Conservation (phyloP, 2,329 filamentous ascomycete species). For the Botrytis aclada region DNA sequence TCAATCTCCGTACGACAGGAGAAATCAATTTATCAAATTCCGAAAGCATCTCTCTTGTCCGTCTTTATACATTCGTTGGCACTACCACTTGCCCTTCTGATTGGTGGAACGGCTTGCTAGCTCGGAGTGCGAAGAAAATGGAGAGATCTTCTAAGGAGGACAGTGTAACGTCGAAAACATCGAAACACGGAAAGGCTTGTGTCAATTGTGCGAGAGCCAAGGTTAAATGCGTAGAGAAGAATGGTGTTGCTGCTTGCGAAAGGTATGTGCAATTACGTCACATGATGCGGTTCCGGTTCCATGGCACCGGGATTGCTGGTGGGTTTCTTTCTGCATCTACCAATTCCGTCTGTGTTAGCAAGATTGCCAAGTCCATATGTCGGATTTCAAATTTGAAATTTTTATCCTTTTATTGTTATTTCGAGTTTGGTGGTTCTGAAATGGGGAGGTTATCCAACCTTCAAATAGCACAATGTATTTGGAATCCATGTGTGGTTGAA, state of each 20-base stretch:
- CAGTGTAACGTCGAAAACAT: neutral
- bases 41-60: neutral
- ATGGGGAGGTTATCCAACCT: too few relatives aligned
- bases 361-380: neutral
- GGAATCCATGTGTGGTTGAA: neutral
- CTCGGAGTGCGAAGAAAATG: neutral
- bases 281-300: neutral
- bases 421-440: neutral
- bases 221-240: constrained; percentile 7
- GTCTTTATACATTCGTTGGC: neutral
- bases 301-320: neutral
- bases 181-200: constrained; percentile 10
- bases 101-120: neutral
- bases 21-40: neutral
- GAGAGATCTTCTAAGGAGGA: neutral
- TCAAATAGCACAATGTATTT: neutral
- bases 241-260: constrained; percentile 6
- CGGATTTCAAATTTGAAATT: neutral
- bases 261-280: neutral
- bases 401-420: neutral
- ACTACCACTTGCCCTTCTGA: neutral
- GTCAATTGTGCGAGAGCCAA: constrained; percentile 15
- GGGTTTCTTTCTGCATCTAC: neutral
- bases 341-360: neutral
- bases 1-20: neutral